phyloP scores from a whole-genome alignment of 306 rosid genomes.

The Ammopiptanthus mongolicus region DNA sequence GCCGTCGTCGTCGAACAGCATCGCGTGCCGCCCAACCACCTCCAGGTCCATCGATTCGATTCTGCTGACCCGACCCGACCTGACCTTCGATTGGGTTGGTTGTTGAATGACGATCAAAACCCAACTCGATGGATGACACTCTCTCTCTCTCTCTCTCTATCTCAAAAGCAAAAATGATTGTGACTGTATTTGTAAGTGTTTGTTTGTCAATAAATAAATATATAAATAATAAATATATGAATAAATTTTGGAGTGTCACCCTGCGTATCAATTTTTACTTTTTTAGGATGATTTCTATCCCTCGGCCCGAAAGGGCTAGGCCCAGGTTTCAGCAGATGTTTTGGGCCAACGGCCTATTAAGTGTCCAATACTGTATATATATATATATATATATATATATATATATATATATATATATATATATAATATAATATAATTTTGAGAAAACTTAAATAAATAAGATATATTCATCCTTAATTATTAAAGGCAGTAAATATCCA shows the following conservation, averaged over 20 bases:
- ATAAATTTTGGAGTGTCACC: neutral
- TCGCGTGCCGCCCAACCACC: conserved; percentile 73
- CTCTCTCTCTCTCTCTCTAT: neutral
- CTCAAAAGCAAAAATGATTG: neutral
- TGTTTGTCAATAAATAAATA: too few relatives aligned
- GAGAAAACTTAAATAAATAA: too few relatives aligned
- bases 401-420: too few relatives aligned
- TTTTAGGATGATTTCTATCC: neutral
- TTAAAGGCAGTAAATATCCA: too few relatives aligned
- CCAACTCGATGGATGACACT: neutral
- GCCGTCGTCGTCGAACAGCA: conserved; percentile 79
- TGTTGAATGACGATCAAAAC: neutral
- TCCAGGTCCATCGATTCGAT: conserved; percentile 56
- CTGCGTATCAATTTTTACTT: too few relatives aligned
- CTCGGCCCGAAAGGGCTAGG: neutral
- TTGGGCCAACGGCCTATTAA: neutral
- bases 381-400: too few relatives aligned
- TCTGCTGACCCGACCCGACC: neutral
- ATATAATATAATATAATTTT: too few relatives aligned
- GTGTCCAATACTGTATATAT: too few relatives aligned
- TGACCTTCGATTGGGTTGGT: neutral
- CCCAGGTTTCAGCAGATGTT: neutral
- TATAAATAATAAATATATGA: too few relatives aligned
- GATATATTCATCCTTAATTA: too few relatives aligned
- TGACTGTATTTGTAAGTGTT: too few relatives aligned